Conservation (phyloP, 176 grass and related monocot genomes). For the Aegilops tauschii region DNA sequence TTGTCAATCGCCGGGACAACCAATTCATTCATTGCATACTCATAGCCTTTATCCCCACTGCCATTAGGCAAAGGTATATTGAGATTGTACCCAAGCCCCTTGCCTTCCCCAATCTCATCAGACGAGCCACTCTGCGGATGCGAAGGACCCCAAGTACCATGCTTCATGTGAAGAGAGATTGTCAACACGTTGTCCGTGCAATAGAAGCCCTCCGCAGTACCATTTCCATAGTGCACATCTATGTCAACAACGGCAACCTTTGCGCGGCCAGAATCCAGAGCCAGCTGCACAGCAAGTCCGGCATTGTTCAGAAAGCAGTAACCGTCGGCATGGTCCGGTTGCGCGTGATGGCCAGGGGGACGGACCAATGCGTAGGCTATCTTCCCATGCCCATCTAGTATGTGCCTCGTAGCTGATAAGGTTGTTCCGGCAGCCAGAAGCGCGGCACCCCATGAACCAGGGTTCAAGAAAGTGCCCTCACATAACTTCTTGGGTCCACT, state of each 20-base stretch:
- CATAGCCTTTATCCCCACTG: constrained; percentile 76
- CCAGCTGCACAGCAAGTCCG: constrained; percentile 65
- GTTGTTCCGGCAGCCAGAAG: constrained; percentile 76
- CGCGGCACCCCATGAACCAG: constrained; percentile 78
- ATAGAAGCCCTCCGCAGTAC: constrained; percentile 85
- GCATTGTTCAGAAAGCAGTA: constrained; percentile 98
- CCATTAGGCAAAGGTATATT: constrained; percentile 97
- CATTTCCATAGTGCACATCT: constrained; percentile 92
- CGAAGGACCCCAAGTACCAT: constrained; percentile 84
- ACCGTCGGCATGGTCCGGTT: constrained; percentile 66
- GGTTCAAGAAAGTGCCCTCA: constrained; percentile 71
- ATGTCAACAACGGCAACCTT: constrained; percentile 68
- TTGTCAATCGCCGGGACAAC: constrained; percentile 67
- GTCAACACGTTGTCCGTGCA: constrained; percentile 52
- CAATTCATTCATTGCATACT: constrained; percentile 69
- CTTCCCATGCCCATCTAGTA: constrained; percentile 63
- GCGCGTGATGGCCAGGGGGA: constrained; percentile 84
- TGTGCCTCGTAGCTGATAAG: constrained; percentile 66
- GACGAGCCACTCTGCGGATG: constrained; percentile 62
- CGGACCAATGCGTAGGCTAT: constrained; percentile 74
- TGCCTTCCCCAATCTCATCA: constrained; percentile 74
- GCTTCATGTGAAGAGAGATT: constrained; percentile 86
- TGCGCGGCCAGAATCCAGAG: constrained; percentile 52
- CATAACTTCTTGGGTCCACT: constrained; percentile 68
- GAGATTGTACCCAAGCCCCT: constrained; percentile 79